These are phyloP conservation scores for Perkinsus olseni DNA, from an alignment of 169 alveolate genomes.

Conservation along the genomic window DNA sequence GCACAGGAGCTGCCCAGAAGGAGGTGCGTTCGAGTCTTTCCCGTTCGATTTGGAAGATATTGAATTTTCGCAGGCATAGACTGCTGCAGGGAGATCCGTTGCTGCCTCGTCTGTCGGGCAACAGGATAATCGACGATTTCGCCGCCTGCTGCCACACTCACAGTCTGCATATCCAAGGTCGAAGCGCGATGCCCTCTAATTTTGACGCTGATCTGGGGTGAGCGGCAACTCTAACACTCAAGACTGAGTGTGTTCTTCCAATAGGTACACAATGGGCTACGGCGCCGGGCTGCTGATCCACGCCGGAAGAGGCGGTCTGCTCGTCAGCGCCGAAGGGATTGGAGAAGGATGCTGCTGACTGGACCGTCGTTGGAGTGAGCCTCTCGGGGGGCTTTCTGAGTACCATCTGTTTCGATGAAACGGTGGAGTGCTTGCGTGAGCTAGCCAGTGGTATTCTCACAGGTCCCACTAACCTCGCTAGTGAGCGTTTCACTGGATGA, in stretches of 20 bases:
- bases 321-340: background rate
- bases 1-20: conserved; percentile 49
- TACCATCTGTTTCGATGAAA: too few species aligned
- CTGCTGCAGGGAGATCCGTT: background rate
- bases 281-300: background rate
- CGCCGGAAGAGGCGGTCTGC: background rate
- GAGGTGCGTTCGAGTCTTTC: conserved; percentile 46
- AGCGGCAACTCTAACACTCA: background rate
- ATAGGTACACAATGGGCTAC: background rate
- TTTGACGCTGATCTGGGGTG: conserved; percentile 60
- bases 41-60: conserved; percentile 27
- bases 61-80: background rate
- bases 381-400: too few species aligned
- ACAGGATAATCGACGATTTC: background rate
- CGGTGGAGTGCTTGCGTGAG: too few species aligned
- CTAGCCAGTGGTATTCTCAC: background rate
- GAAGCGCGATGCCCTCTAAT: conserved; percentile 63
- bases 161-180: conserved; percentile 68
- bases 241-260: too few species aligned
- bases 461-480: background rate
- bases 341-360: background rate
- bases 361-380: background rate
- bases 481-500: background rate
- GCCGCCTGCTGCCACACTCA: conserved; percentile 52
- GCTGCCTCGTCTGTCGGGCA: background rate